Evolutionary conservation across 306 rosid genomes (phyloP).

Genomic region (Quercus agrifolia): DNA sequence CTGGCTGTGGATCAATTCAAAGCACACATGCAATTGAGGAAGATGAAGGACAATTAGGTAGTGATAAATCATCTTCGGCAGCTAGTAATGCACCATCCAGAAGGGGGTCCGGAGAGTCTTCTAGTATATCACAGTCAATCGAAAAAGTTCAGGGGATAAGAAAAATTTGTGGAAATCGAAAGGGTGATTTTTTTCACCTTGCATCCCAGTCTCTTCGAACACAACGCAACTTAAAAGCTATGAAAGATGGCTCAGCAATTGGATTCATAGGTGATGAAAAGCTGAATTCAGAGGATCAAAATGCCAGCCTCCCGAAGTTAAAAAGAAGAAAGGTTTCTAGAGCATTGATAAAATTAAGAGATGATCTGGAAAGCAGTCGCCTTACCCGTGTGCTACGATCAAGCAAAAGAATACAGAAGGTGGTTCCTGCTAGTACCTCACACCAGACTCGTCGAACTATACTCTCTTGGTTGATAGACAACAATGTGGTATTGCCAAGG

Average conservation of each 20-base stretch:
- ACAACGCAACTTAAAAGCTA: conserved; percentile 22
- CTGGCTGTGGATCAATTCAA: conserved; percentile 23
- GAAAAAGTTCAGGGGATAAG: conserved; percentile 16
- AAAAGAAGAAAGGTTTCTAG: conserved; percentile 18
- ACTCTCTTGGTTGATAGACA: conserved; percentile 84
- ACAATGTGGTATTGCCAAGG: conserved; percentile 59
- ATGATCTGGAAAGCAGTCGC: conserved; percentile 4
- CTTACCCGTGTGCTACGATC: conserved; percentile 40
- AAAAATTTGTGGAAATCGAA: conserved; percentile 9
- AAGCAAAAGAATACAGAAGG: conserved; percentile 55
- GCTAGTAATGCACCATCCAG: neutral
- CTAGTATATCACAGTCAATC: neutral
- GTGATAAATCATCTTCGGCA: conserved; percentile 10
- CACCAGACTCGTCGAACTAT: conserved; percentile 56
- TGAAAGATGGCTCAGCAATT: conserved; percentile 13
- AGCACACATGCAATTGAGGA: conserved; percentile 14
- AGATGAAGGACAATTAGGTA: conserved; percentile 18
- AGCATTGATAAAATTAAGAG: conserved; percentile 13
- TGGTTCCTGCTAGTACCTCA: conserved; percentile 31
- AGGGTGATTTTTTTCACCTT: conserved; percentile 4
- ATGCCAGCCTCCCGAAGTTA: conserved; percentile 19
- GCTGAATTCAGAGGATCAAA: conserved; percentile 24
- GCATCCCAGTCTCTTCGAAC: conserved; percentile 34
- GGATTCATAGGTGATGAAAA: conserved; percentile 27
- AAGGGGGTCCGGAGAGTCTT: conserved; percentile 12